Base-by-base conservation (phyloP, 2,329 filamentous ascomycete genomes). In the Beauveria bassiana region DNA sequence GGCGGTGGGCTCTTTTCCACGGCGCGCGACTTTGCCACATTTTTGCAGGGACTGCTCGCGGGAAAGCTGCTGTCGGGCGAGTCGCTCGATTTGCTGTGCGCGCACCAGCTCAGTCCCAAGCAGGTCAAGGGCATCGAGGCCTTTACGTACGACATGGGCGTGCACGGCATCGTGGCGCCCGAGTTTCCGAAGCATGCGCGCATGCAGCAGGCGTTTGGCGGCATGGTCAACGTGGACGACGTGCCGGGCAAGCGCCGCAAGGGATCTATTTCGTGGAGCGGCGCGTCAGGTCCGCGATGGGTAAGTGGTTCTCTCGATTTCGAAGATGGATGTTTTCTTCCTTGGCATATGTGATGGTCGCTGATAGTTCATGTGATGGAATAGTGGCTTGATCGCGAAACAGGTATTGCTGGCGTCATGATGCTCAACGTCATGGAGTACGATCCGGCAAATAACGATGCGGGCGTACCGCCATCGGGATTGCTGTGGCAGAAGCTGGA, bases 211-310 rank as follows among this genome's bases (percentile, higher is more conserved):
- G 74, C 76, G 1, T 66, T 78, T 9, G 71, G 70, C 4, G 78
- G 77, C 4, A 65, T 75, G 31, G 65, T 79, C 50, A 78, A 76
- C 58, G 60, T 74, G 63, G 70, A 71, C 28, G 73, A 78, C 59
- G 68, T 74, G 8, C 70, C 72, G 0, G 74, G 73, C 0, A 77
- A 76, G 70, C 69, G 78, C 43, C 70, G 67, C 52, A 74, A 72
- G 64, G 77, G 77, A 0, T 78, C 75, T 40, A 62, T 80, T 61
- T 75, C 72, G 68, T 80, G 78, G 77, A 69, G 69, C n/a, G 78
- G 78, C 40, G 72, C 75, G 62, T 67, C 66, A 24, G 78, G 78
- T 61, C 70, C 72, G 20, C 72, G 72, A 61, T 80, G 78, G 77
- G 75, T 76, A 64, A 70, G 75, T 71, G 3, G 14, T 22, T 20